phyloP scores from a whole-genome alignment of 2,329 filamentous ascomycete genomes.

The Sphaerulina musiva region DNA sequence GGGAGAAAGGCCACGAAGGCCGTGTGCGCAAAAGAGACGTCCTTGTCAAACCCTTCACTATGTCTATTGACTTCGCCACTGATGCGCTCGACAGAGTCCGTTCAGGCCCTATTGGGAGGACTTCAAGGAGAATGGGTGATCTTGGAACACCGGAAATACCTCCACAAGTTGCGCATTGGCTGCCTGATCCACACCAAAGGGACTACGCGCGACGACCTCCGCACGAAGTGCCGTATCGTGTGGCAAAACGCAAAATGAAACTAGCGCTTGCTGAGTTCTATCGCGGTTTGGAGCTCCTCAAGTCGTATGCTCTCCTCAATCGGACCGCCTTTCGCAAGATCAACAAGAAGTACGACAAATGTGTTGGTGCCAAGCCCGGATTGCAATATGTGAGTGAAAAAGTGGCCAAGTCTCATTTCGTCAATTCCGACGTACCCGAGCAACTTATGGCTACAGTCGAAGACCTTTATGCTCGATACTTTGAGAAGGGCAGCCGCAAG shows the following conservation, averaged over 20 bases:
- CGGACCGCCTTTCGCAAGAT: constrained; percentile 92
- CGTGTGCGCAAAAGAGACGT: constrained; percentile 2
- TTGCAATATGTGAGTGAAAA: constrained; percentile 84
- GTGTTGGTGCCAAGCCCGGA: constrained; percentile 67
- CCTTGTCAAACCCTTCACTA: constrained; percentile 14
- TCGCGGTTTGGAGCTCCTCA: constrained; percentile 80
- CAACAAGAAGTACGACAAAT: constrained; percentile 98
- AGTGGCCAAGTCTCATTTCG: constrained; percentile 85
- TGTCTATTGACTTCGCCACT: constrained; percentile 14
- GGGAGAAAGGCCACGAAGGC: not conserved
- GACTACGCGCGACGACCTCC: constrained; percentile 40
- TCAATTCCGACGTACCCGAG: constrained; percentile 79
- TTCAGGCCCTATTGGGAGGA: constrained; percentile 49
- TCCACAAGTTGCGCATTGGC: constrained; percentile 21
- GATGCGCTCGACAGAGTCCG: constrained; percentile 30
- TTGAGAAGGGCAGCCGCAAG: constrained; percentile 89
- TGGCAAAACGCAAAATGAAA: constrained; percentile 87
- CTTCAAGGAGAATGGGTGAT: constrained; percentile 42
- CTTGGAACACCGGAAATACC: constrained; percentile 36
- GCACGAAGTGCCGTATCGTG: constrained; percentile 67
- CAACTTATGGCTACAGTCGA: constrained; percentile 73
- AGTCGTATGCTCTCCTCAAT: constrained; percentile 84
- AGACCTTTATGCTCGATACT: constrained; percentile 89
- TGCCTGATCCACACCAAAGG: constrained; percentile 28
- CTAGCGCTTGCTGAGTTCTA: constrained; percentile 89